Conservation (phyloP, 1,284 basidiomycete species). For the Clitocybe nebularis region DNA sequence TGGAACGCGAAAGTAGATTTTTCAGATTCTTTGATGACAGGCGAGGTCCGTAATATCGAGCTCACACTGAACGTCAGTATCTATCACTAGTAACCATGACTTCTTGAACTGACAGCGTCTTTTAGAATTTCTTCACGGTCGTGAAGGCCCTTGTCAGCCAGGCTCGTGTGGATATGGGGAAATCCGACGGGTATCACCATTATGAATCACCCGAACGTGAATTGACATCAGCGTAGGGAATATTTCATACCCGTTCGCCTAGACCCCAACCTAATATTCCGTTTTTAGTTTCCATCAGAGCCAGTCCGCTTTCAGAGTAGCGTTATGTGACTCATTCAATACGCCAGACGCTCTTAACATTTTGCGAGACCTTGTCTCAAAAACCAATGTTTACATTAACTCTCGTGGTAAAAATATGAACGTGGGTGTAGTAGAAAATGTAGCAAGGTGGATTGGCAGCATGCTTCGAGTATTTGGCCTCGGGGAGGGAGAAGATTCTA, state of each 20-base stretch:
- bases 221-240: constrained; percentile 55
- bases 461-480: constrained; percentile 97
- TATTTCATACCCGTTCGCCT: constrained; percentile 11
- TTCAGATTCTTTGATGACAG: constrained; percentile 84
- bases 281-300: constrained; percentile 63
- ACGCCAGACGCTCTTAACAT: constrained; percentile 82
- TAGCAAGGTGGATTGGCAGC: constrained; percentile 82
- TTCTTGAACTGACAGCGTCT: constrained; percentile 7
- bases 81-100: constrained; percentile 5
- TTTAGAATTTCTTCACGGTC: constrained; percentile 91
- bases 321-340: constrained; percentile 97
- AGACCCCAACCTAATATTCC: constrained; percentile 12
- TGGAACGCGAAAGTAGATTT: constrained; percentile 97
- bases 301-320: constrained; percentile 80
- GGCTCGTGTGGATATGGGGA: constrained; percentile 41
- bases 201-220: constrained; percentile 65
- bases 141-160: constrained; percentile 79
- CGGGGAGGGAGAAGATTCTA: constrained; percentile 69
- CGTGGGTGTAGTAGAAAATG: constrained; percentile 65
- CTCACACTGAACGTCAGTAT: constrained; percentile 77
- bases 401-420: constrained; percentile 59
- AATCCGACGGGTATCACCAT: constrained; percentile 57
- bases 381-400: constrained; percentile 87
- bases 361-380: constrained; percentile 82
- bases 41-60: constrained; percentile 88